Evolutionary conservation across 2,329 filamentous ascomycete genomes (phyloP).

Genomic region (Cladosporium sp.): DNA sequence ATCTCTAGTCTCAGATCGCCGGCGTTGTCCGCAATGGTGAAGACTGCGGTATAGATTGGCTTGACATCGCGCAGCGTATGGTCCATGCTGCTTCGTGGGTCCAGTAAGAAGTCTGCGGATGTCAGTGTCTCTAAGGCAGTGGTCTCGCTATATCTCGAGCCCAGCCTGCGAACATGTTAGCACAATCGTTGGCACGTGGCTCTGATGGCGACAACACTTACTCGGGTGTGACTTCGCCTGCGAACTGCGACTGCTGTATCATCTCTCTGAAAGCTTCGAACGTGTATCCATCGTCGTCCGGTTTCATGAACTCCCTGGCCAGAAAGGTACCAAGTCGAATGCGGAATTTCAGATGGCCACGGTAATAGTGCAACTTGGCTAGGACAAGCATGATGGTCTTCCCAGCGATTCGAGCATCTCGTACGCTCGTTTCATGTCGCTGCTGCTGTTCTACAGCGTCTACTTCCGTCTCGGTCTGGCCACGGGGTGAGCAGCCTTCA

Average conservation of each 20-base stretch:
- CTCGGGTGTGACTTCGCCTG: constrained; percentile 30
- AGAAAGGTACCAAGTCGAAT: constrained; percentile 34
- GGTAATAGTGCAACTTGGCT: constrained; percentile 30
- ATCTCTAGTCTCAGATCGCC: constrained; percentile 25
- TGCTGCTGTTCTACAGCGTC: neutral
- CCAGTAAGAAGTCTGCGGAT: constrained; percentile 20
- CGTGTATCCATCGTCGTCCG: constrained; percentile 20
- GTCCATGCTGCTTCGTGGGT: constrained; percentile 20
- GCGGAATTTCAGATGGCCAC: constrained; percentile 31
- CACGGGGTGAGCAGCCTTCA: neutral
- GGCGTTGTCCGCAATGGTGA: constrained; percentile 23
- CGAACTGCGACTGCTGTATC: constrained; percentile 27
- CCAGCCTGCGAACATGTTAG: constrained; percentile 24
- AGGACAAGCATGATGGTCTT: constrained; percentile 23
- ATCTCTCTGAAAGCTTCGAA: constrained; percentile 31
- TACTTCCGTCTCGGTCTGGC: neutral
- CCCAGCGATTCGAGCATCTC: constrained; percentile 3
- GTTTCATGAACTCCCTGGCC: constrained; percentile 21
- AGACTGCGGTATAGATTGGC: constrained; percentile 27
- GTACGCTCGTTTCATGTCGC: neutral
- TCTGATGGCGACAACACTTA: constrained; percentile 16
- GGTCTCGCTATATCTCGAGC: constrained; percentile 20
- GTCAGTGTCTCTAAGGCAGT: constrained; percentile 19
- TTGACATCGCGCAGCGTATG: constrained; percentile 22
- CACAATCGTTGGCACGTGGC: neutral